Evolutionary conservation across 148 eudicot genomes (phyloP), one percentile per base, ranked within the genome.

Genomic region (Vaccinium macrocarpon): DNA sequence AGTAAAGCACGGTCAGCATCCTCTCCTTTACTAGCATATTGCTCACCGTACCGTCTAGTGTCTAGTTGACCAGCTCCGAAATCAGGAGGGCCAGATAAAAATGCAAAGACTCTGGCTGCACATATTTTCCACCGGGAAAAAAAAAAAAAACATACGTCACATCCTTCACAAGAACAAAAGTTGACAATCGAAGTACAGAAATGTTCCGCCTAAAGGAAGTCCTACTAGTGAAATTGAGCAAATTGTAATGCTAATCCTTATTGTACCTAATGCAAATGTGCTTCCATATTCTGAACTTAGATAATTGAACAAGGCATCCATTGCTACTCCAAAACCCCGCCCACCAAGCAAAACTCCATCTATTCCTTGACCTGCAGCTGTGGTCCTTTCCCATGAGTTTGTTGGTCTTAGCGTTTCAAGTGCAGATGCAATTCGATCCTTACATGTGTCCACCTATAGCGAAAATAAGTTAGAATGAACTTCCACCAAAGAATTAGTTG

Each of bases 1-100:
- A 96, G 98, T 85, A 96, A 87, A 88, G 99, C 98, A 83, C 86
- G 98, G 85, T 96, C 99, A 56, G 99, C 99, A 91, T 96, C 99
- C 93, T 96, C 99, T 89, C 99, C 89, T 92, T 91, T 96, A 87
- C 99, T 96, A 79, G 99, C 99, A 91, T 96, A 96, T 83, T 96
- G 99, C 90, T 96, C 99, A 50, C 99, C 99, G 82, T 96, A 96
- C 83, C 99, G 89, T 89, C 93, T 89, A 49, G 99, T 96, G 90
- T 96, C 99, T 29, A 96, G 91, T 84, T 94, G 97, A 64, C 99
- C 99, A 84, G 94, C 92, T 84, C 99, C 99, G 87, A 86, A 94
- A 91, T 96, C 99, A 87, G 99, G 99, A 84, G 93, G 93, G 76
- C 99, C 99, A 78, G 99, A 96, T 84, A 96, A 87, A 91, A 96